Percentiles rank a stretch among this genome's conserved stretches.
phyloP scores from a whole-genome alignment of 116 monocot species.

The Zostera marina region DNA sequence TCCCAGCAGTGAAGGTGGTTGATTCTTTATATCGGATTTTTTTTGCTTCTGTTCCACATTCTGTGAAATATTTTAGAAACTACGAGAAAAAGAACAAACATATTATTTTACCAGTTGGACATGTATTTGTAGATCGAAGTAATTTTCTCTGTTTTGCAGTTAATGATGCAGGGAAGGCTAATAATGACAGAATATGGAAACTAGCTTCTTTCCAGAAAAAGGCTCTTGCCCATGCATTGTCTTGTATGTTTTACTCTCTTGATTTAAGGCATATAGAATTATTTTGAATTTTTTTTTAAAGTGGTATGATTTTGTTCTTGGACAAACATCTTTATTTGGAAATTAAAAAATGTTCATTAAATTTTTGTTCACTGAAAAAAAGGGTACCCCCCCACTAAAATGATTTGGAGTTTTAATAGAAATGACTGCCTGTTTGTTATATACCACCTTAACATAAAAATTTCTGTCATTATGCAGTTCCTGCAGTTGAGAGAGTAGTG shows the following conservation, averaged over 20 bases:
- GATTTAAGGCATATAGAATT: background rate
- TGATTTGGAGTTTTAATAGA: no score
- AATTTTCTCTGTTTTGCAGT: conserved; percentile 12
- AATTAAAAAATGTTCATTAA: no score
- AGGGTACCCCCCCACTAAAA: no score
- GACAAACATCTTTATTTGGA: no score
- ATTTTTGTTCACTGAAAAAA: no score
- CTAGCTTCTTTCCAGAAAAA: conserved; percentile 76
- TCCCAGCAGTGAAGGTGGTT: conserved; percentile 45
- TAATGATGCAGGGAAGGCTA: conserved; percentile 15
- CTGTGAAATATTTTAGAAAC: background rate
- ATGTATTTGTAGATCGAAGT: background rate
- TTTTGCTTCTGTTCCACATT: background rate
- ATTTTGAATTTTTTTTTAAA: no score
- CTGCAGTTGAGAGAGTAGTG: conserved; percentile 65
- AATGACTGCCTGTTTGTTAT: no score
- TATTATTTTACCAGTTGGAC: background rate
- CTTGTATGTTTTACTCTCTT: conserved; percentile 35
- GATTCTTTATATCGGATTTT: no score
- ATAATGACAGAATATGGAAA: conserved; percentile 38
- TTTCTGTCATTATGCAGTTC: conserved; percentile 28
- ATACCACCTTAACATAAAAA: background rate
- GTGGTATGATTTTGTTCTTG: no score
- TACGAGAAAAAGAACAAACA: background rate
- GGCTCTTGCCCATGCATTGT: conserved; percentile 79